These are phyloP conservation scores for Porcisia deanei DNA, from an alignment of 208 protist species.

Conservation along the genomic window DNA sequence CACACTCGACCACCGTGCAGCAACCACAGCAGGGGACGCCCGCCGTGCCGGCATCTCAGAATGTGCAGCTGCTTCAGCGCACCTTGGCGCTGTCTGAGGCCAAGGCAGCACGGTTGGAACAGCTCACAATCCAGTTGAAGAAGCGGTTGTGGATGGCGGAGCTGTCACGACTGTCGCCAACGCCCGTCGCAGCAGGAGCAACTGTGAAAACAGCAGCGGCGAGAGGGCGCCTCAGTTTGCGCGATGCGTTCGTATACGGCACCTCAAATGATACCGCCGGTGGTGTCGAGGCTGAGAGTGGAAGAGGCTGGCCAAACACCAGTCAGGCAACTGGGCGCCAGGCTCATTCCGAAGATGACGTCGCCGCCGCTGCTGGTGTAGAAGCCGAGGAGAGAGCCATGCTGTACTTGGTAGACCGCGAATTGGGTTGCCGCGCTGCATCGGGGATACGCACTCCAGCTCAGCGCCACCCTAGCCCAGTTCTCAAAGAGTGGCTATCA, in stretches of 20 bases:
- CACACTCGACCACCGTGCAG: not conserved
- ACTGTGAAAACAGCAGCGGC: too few species aligned
- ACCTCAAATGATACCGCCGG: not conserved
- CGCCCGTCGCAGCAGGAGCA: not conserved
- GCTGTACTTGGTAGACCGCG: conserved; percentile 32
- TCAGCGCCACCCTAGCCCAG: not conserved
- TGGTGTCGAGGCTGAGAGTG: not conserved
- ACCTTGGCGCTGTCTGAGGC: conserved; percentile 12
- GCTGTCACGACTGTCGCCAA: conserved; percentile 4
- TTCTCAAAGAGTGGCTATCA: not conserved
- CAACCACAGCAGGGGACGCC: conserved; percentile 1
- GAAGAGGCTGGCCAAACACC: not conserved
- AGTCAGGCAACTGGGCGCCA: not conserved
- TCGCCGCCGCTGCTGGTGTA: not conserved
- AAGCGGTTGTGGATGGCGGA: conserved; percentile 49
- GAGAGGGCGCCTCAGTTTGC: conserved; percentile 5
- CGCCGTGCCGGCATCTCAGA: conserved; percentile 15
- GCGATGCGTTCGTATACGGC: conserved; percentile 27
- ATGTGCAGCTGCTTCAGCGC: conserved; percentile 15
- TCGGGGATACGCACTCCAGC: not conserved
- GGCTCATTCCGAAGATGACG: not conserved
- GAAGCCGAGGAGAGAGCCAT: conserved; percentile 24
- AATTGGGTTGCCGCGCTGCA: conserved; percentile 1
- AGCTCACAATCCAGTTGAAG: conserved; percentile 49
- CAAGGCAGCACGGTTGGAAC: conserved; percentile 39